Evolutionary conservation across 1,284 basidiomycete species (phyloP).

Genomic region (Rhodotorula mucilaginosa): DNA sequence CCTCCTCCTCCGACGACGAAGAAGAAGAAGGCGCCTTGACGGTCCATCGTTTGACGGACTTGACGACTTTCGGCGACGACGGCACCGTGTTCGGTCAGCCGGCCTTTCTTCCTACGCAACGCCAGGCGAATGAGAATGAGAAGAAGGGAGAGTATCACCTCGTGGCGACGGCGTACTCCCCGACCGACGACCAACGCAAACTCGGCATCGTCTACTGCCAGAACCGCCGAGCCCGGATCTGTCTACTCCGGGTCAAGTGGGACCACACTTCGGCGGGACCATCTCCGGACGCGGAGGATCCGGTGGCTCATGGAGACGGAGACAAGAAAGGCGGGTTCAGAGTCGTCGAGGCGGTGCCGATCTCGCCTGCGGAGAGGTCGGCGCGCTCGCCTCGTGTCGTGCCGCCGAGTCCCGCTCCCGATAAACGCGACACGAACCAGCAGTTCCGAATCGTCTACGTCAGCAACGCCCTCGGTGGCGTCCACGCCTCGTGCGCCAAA

Average conservation of each 20-base stretch:
- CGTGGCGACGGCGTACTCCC: constrained; percentile 61
- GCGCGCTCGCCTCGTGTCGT: constrained; percentile 61
- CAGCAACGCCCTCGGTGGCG: constrained; percentile 58
- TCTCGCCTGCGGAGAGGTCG: constrained; percentile 52
- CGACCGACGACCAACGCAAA: constrained; percentile 58
- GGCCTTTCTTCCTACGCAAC: constrained; percentile 15
- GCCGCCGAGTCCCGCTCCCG: constrained; percentile 45
- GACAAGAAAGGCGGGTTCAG: not conserved
- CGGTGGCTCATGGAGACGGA: too few species aligned
- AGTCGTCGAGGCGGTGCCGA: constrained; percentile 40
- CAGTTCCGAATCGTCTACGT: constrained; percentile 59
- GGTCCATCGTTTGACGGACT: constrained; percentile 23
- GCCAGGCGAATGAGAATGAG: too few species aligned
- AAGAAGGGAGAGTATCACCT: not conserved
- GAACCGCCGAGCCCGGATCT: constrained; percentile 63
- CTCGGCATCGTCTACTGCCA: constrained; percentile 64
- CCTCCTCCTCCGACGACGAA: not conserved
- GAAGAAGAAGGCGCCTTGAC: not conserved
- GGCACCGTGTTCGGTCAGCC: constrained; percentile 36
- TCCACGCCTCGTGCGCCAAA: constrained; percentile 61
- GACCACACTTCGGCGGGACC: not conserved
- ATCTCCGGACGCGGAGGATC: not conserved
- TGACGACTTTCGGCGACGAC: not conserved
- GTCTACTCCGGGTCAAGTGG: constrained; percentile 44
- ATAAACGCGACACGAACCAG: too few species aligned